Evolutionary conservation across 257 asterid species (phyloP), one percentile per base, ranked within the genome.

Genomic region (Ehretia macrophylla): DNA sequence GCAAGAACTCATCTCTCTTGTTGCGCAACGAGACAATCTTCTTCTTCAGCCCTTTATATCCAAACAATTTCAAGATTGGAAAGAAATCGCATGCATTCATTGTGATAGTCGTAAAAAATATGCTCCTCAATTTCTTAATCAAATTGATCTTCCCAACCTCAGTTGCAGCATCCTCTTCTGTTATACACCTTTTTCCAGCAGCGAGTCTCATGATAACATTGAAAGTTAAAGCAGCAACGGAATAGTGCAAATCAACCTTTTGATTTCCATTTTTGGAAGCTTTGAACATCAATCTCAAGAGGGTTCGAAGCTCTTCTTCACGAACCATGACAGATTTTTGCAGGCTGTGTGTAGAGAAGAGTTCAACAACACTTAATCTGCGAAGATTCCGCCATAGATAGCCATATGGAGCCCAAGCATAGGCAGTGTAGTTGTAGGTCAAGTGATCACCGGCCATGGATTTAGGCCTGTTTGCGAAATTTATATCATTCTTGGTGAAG

Each of bases 1-100:
- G 72, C 58, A 78, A 52, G 53, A 72, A 72, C 11, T 37, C 73
- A 18, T 83, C 83, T 51, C 90, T 83, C 62, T 65, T 74, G 51
- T 59, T 14, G 1, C 68, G 67, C 57, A 69, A n/a, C 1, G 17
- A 17, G 17, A 61, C 57, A 69, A 72, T 8, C 4, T 51, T 60
- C 63, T 70, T 83, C 48, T 79, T 86, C 32, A 85, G 0, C 47
- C 88, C 90, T 64, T 67, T 68, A 59, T 67, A 80, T 0, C 95
- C 90, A 59, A 83, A 19, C 77, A 75, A 70, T 67, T 85, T 78
- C 81, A 85, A 66, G 4, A 78, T 58, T 11, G 94, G 90, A 17
- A 85, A 80, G 22, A 62, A 82, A 63, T 85, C 94, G 21, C 85
- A 85, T 20, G 66, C 8, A 49, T 68, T 73, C 51, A 64, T 17